Evolutionary conservation across 345 rosid genomes (phyloP).

Genomic region (Heritiera fomes): DNA sequence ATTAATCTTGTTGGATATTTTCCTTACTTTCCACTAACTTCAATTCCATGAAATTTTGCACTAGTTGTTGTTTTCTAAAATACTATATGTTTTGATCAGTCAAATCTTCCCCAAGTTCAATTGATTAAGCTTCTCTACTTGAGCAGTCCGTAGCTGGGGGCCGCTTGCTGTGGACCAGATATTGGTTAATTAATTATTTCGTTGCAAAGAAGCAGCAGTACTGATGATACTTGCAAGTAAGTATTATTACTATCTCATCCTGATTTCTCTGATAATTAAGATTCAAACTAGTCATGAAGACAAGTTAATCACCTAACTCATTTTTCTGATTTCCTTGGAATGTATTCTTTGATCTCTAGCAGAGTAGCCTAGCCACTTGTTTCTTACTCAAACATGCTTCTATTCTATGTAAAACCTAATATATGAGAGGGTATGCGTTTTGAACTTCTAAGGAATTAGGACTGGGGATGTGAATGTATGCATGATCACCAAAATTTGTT

Average conservation of each 20-base stretch:
- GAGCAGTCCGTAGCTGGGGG: too few species aligned
- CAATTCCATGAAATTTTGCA: not conserved
- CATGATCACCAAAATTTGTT: too few species aligned
- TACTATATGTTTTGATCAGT: not conserved
- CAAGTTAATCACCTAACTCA: not conserved
- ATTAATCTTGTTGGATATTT: too few species aligned
- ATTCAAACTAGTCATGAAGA: not conserved
- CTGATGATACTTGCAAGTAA: not conserved
- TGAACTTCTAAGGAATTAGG: too few species aligned
- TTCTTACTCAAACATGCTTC: too few species aligned
- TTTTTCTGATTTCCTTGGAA: too few species aligned
- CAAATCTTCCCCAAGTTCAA: not conserved
- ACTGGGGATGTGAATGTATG: too few species aligned
- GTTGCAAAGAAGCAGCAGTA: not conserved
- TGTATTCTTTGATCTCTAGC: not conserved
- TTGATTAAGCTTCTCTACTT: too few species aligned
- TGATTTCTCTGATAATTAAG: not conserved
- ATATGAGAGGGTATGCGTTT: not conserved
- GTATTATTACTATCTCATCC: not conserved
- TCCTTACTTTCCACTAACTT: not conserved
- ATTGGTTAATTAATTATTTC: not conserved
- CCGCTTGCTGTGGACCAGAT: not conserved
- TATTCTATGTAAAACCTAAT: too few species aligned
- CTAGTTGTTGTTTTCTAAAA: too few species aligned
- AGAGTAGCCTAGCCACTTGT: too few species aligned